Percentiles rank a stretch among this genome's conserved stretches.
phyloP scores from a whole-genome alignment of 805 yeast genomes.

The Candida loeiensis region DNA sequence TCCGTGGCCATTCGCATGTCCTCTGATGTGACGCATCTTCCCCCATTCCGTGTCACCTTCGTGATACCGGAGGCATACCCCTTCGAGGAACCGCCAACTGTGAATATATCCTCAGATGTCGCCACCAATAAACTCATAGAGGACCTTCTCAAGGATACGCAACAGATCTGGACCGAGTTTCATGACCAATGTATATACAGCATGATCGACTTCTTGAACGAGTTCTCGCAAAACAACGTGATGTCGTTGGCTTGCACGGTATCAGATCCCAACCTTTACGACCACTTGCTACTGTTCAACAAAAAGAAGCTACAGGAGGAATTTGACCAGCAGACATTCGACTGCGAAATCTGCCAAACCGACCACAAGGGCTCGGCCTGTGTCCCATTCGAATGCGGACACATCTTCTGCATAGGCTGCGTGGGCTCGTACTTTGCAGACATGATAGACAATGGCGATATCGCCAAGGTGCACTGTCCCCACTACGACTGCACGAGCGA shows the following conservation, averaged over 20 bases:
- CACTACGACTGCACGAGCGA: constrained; percentile 44
- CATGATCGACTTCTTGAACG: constrained; percentile 39
- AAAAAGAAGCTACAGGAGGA: constrained; percentile 15
- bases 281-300: constrained; percentile 18
- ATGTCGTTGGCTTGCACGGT: not conserved
- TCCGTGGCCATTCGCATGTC: constrained; percentile 1
- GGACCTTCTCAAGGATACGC: constrained; percentile 16
- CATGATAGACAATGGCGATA: constrained; percentile 45
- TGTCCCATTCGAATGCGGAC: constrained; percentile 50
- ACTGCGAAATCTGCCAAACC: constrained; percentile 57
- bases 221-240: constrained; percentile 17
- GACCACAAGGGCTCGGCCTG: constrained; percentile 44
- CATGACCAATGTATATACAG: constrained; percentile 40
- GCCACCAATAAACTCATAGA: constrained; percentile 18
- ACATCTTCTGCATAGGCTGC: constrained; percentile 61
- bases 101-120: constrained; percentile 29
- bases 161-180: constrained; percentile 30
- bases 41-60: constrained; percentile 28
- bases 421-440: constrained; percentile 41
- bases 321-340: constrained; percentile 37
- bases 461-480: constrained; percentile 56
- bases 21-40: constrained; percentile 22
- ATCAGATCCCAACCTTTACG: constrained; percentile 3
- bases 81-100: constrained; percentile 19
- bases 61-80: constrained; percentile 37